Base-by-base conservation (phyloP, 176 grass and related monocot species). In the Tillandsia fasciculata region DNA sequence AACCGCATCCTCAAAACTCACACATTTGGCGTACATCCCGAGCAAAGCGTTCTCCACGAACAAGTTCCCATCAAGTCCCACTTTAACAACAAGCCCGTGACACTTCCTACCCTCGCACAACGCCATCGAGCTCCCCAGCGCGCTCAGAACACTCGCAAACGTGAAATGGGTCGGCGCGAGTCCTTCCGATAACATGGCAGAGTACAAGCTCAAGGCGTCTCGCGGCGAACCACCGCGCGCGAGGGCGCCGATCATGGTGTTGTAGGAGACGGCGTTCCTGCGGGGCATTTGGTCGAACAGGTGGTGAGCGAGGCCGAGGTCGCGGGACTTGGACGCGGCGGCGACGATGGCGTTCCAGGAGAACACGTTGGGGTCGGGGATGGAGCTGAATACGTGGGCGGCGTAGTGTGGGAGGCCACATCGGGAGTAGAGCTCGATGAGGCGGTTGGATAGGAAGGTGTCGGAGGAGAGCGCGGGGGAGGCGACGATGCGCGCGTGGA, bases 401-500 rank as follows among this genome's bases (percentile, higher is more conserved):
- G 91, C 87, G 52, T 84, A 53, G 83, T 79, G 52, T 11, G 79
- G 79, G 9, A 76, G 74, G 71, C 84, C 78, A 48, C 85, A 83
- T 63, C 74, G 87, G 15, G 91, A 80, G 72, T 96, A 96, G 65
- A 91, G 88, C 75, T 96, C 85, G 80, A 96, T 82, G 72, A 96
- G 76, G 82, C 88, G 87, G 78, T 96, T 96, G 70, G 79, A 78
- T 70, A 96, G 85, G 87, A 91, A 96, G 64, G 80, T 88, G 65
- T 96, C 85, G 22, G 27, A 72, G 68, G 79, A 78, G 82, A 90
- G 87, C 56, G 83, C 87, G 70, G 48, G 78, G 76, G 48, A 80
- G 76, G 71, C 74, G 72, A 96, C 29, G 64, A 86, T 75, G 67
- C 77, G 80, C 58, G 91, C 85, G 82, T 96, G 91, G 70, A 79